Conservation (phyloP, 805 yeast genomes). For the Spencermartinsiella europaea region DNA sequence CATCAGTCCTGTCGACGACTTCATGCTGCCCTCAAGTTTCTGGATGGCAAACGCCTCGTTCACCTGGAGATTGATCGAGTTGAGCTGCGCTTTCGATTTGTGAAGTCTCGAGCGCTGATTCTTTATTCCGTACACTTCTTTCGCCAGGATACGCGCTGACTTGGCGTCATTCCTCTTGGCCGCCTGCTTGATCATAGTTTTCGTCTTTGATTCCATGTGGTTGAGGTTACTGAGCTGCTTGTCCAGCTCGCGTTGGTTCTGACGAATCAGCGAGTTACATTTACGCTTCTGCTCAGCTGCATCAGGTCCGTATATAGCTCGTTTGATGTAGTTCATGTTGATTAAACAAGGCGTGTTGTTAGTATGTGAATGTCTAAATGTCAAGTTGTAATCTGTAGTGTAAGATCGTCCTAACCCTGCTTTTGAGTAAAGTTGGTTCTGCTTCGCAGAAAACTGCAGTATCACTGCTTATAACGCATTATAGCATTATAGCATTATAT, state of each 20-base stretch:
- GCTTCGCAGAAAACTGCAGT: slow-evolving; percentile 7
- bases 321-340: slow-evolving; percentile 77
- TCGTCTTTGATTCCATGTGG: slow-evolving; percentile 67
- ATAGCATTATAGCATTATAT: too few species aligned
- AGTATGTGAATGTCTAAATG: too few species aligned
- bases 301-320: slow-evolving; percentile 94
- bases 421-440: too few species aligned
- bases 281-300: slow-evolving; percentile 78
- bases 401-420: too few species aligned
- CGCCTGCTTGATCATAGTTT: slow-evolving; percentile 62
- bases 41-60: slow-evolving; percentile 87
- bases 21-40: slow-evolving; percentile 76
- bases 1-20: slow-evolving; percentile 75
- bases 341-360: too few species aligned
- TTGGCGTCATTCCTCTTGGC: slow-evolving; percentile 73
- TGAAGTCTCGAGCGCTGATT: slow-evolving; percentile 71
- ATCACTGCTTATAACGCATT: too few species aligned
- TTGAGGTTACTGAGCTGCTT: slow-evolving; percentile 61
- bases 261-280: slow-evolving; percentile 73
- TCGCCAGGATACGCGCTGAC: slow-evolving; percentile 73
- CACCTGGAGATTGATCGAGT: slow-evolving; percentile 80
- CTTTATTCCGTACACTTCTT: slow-evolving; percentile 68
- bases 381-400: too few species aligned
- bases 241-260: slow-evolving; percentile 80
- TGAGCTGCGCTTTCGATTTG: slow-evolving; percentile 78